phyloP scores from a whole-genome alignment of 805 yeast genomes.

The Candida xiaguanensis region DNA sequence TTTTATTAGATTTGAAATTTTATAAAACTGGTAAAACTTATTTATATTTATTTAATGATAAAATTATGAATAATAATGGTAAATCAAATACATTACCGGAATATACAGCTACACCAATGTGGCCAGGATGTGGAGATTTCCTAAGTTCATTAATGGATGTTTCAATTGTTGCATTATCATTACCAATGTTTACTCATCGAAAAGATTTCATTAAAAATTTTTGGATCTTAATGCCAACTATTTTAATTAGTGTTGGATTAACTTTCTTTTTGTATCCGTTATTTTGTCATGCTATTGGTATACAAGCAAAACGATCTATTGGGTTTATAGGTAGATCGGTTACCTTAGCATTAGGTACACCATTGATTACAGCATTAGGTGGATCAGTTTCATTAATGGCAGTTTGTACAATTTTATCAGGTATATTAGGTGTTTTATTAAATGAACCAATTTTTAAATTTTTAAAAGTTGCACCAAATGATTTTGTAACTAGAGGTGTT shows the following conservation, averaged over 20 bases:
- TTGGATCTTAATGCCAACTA: slow-evolving; percentile 56
- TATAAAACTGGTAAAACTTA: slow-evolving; percentile 73
- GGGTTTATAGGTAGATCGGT: slow-evolving; percentile 80
- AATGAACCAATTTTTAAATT: slow-evolving; percentile 52
- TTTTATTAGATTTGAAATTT: slow-evolving; percentile 46
- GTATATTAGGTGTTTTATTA: slow-evolving; percentile 68
- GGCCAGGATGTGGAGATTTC: slow-evolving; percentile 80
- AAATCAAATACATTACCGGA: slow-evolving; percentile 14
- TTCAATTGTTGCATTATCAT: slow-evolving; percentile 68
- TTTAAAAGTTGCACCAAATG: slow-evolving; percentile 53
- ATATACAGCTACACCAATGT: slow-evolving; percentile 32
- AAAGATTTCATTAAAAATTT: slow-evolving; percentile 59
- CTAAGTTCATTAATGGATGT: slow-evolving; percentile 69
- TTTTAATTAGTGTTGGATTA: slow-evolving; percentile 50
- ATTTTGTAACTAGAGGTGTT: slow-evolving; percentile 72
- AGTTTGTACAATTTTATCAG: slow-evolving; percentile 72
- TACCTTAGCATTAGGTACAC: slow-evolving; percentile 76
- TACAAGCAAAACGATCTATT: slow-evolving; percentile 54
- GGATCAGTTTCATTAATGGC: slow-evolving; percentile 75
- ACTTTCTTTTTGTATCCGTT: slow-evolving; percentile 71
- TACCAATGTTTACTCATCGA: slow-evolving; percentile 76
- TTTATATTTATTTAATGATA: slow-evolving; percentile 49
- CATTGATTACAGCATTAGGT: slow-evolving; percentile 60
- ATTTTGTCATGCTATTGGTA: slow-evolving; percentile 61
- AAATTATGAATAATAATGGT: slow-evolving; percentile 26